A percentile compares a stretch with the other conserved stretches of the same genome.
phyloP scores from a whole-genome alignment of 116 monocot species.

The Posidonia oceanica region DNA sequence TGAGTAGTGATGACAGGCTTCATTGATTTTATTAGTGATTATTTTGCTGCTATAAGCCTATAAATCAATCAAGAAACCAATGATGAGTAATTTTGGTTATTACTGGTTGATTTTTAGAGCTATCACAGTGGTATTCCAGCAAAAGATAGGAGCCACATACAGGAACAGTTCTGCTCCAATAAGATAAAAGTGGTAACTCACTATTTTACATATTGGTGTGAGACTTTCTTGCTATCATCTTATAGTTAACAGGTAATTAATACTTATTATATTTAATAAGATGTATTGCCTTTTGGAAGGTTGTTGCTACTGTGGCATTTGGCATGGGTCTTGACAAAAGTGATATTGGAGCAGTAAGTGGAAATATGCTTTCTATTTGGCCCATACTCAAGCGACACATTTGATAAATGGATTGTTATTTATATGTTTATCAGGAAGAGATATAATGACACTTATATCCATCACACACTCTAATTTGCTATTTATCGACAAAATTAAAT shows the following conservation, averaged over 20 bases:
- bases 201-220: too few relatives aligned
- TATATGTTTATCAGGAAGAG: too few relatives aligned
- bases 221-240: background rate
- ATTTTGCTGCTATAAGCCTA: background rate
- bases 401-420: too few relatives aligned
- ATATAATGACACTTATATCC: too few relatives aligned
- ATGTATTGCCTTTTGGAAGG: constrained; percentile 20
- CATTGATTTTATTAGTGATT: too few relatives aligned
- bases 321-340: constrained; percentile 99
- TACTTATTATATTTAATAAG: background rate
- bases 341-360: constrained; percentile 79
- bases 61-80: too few relatives aligned
- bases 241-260: background rate
- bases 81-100: background rate
- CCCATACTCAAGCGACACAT: too few relatives aligned
- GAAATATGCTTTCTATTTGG: background rate
- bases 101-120: constrained; percentile 33
- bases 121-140: constrained; percentile 79
- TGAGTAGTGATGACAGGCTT: too few relatives aligned
- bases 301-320: constrained; percentile 98
- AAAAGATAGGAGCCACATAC: constrained; percentile 49
- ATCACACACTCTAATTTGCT: too few relatives aligned
- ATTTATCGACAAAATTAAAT: background rate
- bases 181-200: constrained; percentile 80
- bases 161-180: constrained; percentile 75